Evolutionary conservation across 2,329 filamentous ascomycete species (phyloP).

Genomic region (Cladosporium sp.): DNA sequence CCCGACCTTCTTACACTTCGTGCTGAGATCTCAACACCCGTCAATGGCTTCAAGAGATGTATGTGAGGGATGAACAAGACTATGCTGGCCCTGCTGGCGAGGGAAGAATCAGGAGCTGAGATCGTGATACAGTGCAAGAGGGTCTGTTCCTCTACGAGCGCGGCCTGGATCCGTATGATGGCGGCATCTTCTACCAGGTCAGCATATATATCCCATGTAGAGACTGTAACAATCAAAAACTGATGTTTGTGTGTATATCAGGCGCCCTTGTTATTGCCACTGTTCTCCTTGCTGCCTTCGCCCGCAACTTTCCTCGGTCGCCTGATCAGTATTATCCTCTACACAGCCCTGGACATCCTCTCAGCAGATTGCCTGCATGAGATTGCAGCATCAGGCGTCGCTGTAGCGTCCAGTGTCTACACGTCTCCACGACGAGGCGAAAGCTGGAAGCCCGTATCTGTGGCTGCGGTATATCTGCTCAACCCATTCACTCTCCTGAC

Average conservation of each 20-base stretch:
- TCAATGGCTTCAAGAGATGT: constrained; percentile 98
- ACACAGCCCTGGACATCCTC: constrained; percentile 76
- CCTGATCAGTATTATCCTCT: constrained; percentile 73
- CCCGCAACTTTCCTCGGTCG: constrained; percentile 53
- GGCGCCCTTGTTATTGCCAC: constrained; percentile 84
- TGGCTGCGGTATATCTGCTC: constrained; percentile 86
- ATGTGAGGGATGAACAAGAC: constrained; percentile 42
- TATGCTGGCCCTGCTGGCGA: constrained; percentile 20
- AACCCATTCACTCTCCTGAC: constrained; percentile 92
- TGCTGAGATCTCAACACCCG: constrained; percentile 94
- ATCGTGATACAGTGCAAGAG: constrained; percentile 72
- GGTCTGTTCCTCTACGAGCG: constrained; percentile 94
- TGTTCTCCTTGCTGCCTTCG: constrained; percentile 85
- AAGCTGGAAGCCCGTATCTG: constrained; percentile 71
- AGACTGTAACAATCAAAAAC: background rate
- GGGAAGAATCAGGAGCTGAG: constrained; percentile 34
- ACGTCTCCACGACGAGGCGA: constrained; percentile 75
- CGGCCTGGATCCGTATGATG: constrained; percentile 96
- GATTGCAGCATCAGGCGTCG: constrained; percentile 81
- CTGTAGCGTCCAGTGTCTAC: constrained; percentile 72
- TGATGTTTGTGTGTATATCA: constrained; percentile 41
- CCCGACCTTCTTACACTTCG: constrained; percentile 84
- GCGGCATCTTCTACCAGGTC: constrained; percentile 76
- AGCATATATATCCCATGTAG: constrained; percentile 20
- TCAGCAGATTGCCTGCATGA: constrained; percentile 76